Evolutionary conservation across 192 early-diverging fungal species (phyloP), one percentile per base, ranked within the genome.

Genomic region (Powellomyces hirtus): DNA sequence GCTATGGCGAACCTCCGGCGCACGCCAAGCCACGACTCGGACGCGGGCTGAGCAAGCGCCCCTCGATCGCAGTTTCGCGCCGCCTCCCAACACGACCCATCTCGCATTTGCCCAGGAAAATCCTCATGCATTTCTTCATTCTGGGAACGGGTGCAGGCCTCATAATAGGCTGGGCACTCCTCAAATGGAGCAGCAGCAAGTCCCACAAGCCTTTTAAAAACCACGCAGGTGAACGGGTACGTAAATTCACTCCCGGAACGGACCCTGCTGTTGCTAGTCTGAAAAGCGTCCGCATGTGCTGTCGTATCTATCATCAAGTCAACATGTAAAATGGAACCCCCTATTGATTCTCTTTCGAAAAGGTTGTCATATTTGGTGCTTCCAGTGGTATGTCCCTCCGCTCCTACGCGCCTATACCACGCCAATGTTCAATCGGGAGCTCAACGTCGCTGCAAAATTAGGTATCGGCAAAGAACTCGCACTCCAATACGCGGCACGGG

Each of bases 321-420:
- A n/a, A n/a, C n/a, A n/a, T n/a, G n/a, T n/a, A n/a, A n/a, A n/a
- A n/a, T 52, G 13, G 16, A 7, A 18, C 27, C 29, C 30, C 29
- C 55, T n/a, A 27, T 6, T 27, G n/a, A 4, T 38, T 7, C 13
- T 16, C 51, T 42, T 36, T n/a, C 58, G 36, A 59, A 33, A 50
- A 71, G 37, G 90, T 91, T 2, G 84, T 91, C 1, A 86, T 92
- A 55, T 79, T 94, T 24, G 92, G 92, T 0, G 89, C 88, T 22
- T 90, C 89, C 16, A 87, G 86, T 38, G 92, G 92, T 60, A 40
- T 10, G 52, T 6, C 57, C 11, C 11, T 10, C 7, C 13, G 11
- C 7, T n/a, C n/a, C n/a, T n/a, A 10, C 24, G 50, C 50, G 24
- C 24, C 8, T 24, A 10, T 52, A 52, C 13, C 13, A n/a, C 50